Evolutionary conservation across 1,284 basidiomycete genomes (phyloP), one percentile per base, ranked within the genome.

Genomic region (Rhodotorula sp.): DNA sequence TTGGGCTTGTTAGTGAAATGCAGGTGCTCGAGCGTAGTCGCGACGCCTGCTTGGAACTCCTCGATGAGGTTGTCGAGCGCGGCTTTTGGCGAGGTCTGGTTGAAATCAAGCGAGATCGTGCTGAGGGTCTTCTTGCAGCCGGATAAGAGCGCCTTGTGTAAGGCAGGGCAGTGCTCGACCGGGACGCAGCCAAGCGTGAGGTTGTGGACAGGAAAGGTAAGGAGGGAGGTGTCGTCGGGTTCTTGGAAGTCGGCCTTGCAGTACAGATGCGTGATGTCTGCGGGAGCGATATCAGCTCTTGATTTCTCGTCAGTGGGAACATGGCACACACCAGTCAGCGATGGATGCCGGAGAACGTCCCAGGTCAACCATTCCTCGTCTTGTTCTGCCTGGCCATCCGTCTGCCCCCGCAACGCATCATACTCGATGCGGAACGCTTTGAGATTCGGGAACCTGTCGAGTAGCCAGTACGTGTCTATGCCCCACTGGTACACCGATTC

Each of bases 1-100:
- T 70, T 63, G 47, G 68, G 68, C 54, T 70, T 70, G 62, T 67
- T 67, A 47, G 64, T 58, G 58, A 70, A 70, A 48, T 47, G 46
- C 18, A 70, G 62, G 61, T 63, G 59, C 20, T 70, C 64, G 61
- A 66, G 53, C 26, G 68, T 64, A 7, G 59, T 28, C 20, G 64
- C 68, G 40, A 65, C 59, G 55, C 55, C 55, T 20, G 37, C 50
- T 15, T 70, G 68, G 62, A 70, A 70, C 40, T 70, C 48, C 24
- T 59, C 64, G 50, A 70, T 66, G 24, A 70, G 53, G 58, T 47
- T 52, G 55, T 70, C 68, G n/a, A 70, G 61, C 3, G 64, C 61
- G 24, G 44, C 18, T 47, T 70, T 70, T n/a, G 46, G 58, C 15
- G 57, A 44, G n/a, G 53, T 31, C 20, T 61, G 57, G 4, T 18